Percentiles rank a stretch among this genome's conserved stretches.
Conservation (phyloP, 1,139 yeast species). For the Taiozyma onychis region DNA sequence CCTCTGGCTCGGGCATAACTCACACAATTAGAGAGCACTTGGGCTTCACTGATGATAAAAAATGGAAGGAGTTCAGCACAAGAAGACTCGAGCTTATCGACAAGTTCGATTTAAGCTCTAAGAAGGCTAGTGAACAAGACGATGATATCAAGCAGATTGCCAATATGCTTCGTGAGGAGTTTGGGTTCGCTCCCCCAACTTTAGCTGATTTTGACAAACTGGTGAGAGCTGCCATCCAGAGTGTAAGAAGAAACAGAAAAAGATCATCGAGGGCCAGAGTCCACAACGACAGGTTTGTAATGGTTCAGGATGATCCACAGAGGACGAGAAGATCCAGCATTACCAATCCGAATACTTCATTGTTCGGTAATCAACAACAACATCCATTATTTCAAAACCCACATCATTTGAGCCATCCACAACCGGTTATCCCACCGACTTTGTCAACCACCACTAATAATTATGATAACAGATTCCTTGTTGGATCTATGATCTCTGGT, state of each 20-base stretch:
- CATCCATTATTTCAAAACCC: background rate
- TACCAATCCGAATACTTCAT: conserved; percentile 3
- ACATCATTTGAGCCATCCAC: background rate
- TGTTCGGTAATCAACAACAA: background rate
- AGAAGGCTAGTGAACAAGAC: conserved; percentile 92
- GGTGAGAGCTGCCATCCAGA: conserved; percentile 89
- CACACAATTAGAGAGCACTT: conserved; percentile 68
- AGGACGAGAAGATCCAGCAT: background rate
- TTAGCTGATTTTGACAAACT: conserved; percentile 77
- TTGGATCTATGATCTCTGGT: conserved; percentile 8
- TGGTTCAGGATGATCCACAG: conserved; percentile 5
- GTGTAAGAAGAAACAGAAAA: conserved; percentile 63
- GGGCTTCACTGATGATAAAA: conserved; percentile 70
- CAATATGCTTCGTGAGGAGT: conserved; percentile 66
- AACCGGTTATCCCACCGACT: background rate
- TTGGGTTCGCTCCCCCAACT: conserved; percentile 54
- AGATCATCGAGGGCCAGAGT: conserved; percentile 34
- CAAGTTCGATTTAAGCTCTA: conserved; percentile 64
- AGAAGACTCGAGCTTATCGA: conserved; percentile 85
- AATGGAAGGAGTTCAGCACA: conserved; percentile 88
- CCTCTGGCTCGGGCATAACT: conserved; percentile 53
- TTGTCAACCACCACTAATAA: background rate
- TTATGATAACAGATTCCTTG: conserved; percentile 4
- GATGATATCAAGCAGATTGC: conserved; percentile 75
- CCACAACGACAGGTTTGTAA: conserved; percentile 17